A percentile compares a stretch with the other conserved stretches of the same genome.
phyloP scores from a whole-genome alignment of 2,329 filamentous ascomycete genomes.

The Didymella lethalis region DNA sequence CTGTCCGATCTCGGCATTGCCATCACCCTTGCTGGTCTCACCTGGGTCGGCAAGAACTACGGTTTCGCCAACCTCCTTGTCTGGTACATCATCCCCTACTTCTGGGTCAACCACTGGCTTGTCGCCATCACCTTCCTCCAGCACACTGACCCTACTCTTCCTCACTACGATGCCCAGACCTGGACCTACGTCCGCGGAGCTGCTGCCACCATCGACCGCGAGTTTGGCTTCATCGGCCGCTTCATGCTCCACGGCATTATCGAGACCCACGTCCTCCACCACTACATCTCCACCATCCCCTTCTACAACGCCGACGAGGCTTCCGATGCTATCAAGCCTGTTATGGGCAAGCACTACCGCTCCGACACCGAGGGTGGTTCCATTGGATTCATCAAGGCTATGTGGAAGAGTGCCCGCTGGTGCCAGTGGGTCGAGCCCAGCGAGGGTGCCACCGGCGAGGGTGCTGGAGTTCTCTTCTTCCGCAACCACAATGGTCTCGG shows the following conservation, averaged over 20 bases:
- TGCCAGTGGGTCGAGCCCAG: conserved; percentile 99
- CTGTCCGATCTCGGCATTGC: conserved; percentile 81
- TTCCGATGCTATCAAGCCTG: conserved; percentile 87
- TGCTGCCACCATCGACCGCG: conserved; percentile 93
- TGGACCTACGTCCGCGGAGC: conserved; percentile 96
- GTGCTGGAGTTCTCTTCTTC: conserved; percentile 90
- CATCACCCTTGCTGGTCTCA: conserved; percentile 68
- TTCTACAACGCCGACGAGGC: conserved; percentile 98
- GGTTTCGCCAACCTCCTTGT: conserved; percentile 88
- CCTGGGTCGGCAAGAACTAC: conserved; percentile 75
- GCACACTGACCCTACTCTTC: conserved; percentile 93
- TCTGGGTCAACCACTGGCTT: conserved; percentile 99
- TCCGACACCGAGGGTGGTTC: conserved; percentile 78
- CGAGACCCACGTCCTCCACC: conserved; percentile 97
- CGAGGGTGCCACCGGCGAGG: conserved; percentile 78
- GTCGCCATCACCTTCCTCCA: conserved; percentile 97
- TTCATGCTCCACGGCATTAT: conserved; percentile 93
- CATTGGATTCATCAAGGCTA: conserved; percentile 78
- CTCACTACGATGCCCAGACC: conserved; percentile 84
- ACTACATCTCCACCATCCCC: conserved; percentile 94
- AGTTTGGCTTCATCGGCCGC: conserved; percentile 95
- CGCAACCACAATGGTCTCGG: conserved; percentile 92
- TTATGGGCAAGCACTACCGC: conserved; percentile 97
- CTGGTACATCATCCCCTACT: conserved; percentile 94
- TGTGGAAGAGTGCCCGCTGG: conserved; percentile 82